These are phyloP conservation scores for Globisporangium parvum DNA, from an alignment of 352 stramenopile genomes.

Conservation along the genomic window DNA sequence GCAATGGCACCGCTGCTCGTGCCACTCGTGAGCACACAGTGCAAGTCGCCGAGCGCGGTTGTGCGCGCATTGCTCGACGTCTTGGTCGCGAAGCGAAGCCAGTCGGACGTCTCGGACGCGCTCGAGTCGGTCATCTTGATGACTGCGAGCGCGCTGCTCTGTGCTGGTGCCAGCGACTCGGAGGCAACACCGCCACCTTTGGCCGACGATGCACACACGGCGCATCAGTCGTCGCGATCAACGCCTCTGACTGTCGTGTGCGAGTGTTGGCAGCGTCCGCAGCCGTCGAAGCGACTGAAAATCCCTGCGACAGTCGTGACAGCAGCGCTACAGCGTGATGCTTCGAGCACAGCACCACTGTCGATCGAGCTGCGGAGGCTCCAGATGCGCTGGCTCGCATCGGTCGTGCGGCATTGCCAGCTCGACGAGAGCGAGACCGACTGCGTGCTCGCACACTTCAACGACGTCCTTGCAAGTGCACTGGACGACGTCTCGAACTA, in stretches of 20 bases:
- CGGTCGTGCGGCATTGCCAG: slow-evolving; percentile 36
- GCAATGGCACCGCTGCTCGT: slow-evolving; percentile 33
- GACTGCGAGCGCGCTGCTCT: slow-evolving; percentile 32
- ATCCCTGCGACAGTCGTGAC: slow-evolving; percentile 28
- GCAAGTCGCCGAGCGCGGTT: slow-evolving; percentile 30
- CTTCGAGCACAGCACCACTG: not conserved
- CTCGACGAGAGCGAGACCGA: slow-evolving; percentile 20
- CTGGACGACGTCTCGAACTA: slow-evolving; percentile 4
- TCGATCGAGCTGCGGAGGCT: slow-evolving; percentile 17
- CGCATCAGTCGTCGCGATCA: not conserved
- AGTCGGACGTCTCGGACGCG: slow-evolving; percentile 21
- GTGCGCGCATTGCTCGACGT: slow-evolving; percentile 34
- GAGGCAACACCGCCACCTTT: not conserved
- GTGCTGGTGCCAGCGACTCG: slow-evolving; percentile 2
- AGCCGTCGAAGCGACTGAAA: slow-evolving; percentile 6
- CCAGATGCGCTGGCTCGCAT: slow-evolving; percentile 25
- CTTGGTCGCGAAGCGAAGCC: slow-evolving; percentile 20
- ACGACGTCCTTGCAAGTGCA: slow-evolving; percentile 1
- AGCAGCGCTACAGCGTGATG: slow-evolving; percentile 8
- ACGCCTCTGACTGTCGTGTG: not conserved
- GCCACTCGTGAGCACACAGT: slow-evolving; percentile 29
- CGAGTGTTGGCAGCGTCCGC: slow-evolving; percentile 3
- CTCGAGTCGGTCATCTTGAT: slow-evolving; percentile 23
- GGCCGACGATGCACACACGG: no score
- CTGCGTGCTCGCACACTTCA: slow-evolving; percentile 20